Evolutionary conservation across 768 basidiomycete genomes (phyloP), one percentile per base, ranked within the genome.

Genomic region (Agaricus blazei): DNA sequence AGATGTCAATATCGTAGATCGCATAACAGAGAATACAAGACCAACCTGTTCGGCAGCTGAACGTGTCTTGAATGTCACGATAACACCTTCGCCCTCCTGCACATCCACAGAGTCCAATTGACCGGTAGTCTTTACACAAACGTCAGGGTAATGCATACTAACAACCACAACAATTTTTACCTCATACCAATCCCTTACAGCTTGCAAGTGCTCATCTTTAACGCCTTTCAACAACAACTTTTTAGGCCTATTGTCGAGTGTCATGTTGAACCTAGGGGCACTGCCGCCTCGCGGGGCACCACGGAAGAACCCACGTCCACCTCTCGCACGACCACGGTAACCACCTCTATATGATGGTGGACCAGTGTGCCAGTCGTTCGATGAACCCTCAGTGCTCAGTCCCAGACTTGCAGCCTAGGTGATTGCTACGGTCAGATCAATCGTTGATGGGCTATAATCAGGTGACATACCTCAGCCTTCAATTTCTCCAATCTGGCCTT

Each of bases 161-260:
- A 46, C 36, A 42, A 34, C 11, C 26, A 27, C 48, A 41, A 7
- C 34, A n/a, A 42, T 24, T 36, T 67, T 36, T 64, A 89, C 85
- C 78, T 92, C 89, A 66, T 87, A 96, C 88, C 90, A 95, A 61
- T 90, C 85, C 59, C 80, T 82, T 57, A 94, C 72, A 5, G 80
- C 77, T 58, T 85, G 82, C 31, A 83, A 58, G 29, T 74, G 73
- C 19, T 79, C 76, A 36, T 75, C 69, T 15, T 66, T 69, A 8
- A 81, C 81, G 37, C 87, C 89, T 64, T 90, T 87, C 28, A 97
- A 74, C 23, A 88, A 70, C 24, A 97, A 71, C 68, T 82, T 86
- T 72, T 85, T 88, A 9, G 93, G 89, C 15, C 93, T 83, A 64
- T 94, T 93, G 68, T 97, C 93, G 28, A 97, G 80, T 65, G 89